A percentile compares a stretch with the other conserved stretches of the same genome.
Conservation (phyloP, 495 filamentous ascomycete species). For the Geoglossum glabrum region DNA sequence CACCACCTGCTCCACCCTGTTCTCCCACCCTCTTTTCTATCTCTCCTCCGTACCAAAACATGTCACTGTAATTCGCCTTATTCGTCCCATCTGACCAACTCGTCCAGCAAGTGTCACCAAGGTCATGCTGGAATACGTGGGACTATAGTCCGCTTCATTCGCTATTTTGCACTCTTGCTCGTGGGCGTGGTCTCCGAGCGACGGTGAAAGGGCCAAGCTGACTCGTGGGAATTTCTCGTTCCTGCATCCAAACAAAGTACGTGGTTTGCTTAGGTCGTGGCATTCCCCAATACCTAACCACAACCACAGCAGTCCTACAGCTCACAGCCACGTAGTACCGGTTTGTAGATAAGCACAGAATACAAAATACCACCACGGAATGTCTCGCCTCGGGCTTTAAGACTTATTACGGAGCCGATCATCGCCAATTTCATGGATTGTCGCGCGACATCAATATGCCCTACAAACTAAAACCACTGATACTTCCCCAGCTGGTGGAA, state of each 20-base stretch:
- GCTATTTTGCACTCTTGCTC: neutral
- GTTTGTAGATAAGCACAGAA: neutral
- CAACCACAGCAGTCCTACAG: neutral
- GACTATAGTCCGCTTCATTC: neutral
- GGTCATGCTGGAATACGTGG: neutral
- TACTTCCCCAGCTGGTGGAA: neutral
- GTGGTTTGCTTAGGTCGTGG: constrained; percentile 3
- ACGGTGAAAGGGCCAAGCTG: neutral
- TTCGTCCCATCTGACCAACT: neutral
- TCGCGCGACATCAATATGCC: constrained; percentile 1
- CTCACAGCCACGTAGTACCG: constrained; percentile 2
- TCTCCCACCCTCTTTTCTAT: neutral
- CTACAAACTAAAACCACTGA: neutral
- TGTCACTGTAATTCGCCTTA: neutral
- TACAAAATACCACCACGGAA: neutral
- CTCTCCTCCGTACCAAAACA: neutral
- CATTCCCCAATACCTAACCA: constrained; percentile 1
- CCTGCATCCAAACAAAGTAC: constrained; percentile 3
- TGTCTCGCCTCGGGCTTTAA: neutral
- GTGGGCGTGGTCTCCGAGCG: neutral
- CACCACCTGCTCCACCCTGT: too few species aligned
- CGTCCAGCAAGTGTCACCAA: neutral
- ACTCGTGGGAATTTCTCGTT: neutral
- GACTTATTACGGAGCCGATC: constrained; percentile 1
- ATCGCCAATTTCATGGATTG: neutral